phyloP scores from a whole-genome alignment of 2,329 filamentous ascomycete species.

The Xylariaceae sp. region DNA sequence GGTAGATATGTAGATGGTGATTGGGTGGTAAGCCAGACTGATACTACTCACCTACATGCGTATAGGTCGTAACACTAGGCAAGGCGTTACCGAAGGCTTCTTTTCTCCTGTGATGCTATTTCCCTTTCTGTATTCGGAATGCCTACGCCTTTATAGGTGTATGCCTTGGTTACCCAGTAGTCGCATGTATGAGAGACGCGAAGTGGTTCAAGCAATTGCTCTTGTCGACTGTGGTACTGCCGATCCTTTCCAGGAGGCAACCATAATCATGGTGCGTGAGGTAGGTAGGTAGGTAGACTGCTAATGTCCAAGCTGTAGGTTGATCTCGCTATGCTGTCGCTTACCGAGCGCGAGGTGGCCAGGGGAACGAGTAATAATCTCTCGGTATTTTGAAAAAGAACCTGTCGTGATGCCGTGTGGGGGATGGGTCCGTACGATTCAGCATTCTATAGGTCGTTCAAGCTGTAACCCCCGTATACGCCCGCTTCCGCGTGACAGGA shows the following conservation, averaged over 20 bases:
- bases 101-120: not conserved
- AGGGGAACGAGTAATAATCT: not conserved
- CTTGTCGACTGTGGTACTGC: not conserved
- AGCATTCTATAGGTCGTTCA: not conserved
- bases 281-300: not conserved
- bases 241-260: not conserved
- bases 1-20: not conserved
- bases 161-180: not conserved
- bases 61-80: not conserved
- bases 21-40: not conserved
- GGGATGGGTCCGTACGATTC: not conserved
- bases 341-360: not conserved
- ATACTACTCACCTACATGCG: not conserved
- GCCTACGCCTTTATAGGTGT: not conserved
- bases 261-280: not conserved
- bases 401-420: not conserved
- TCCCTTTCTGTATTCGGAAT: not conserved
- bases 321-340: not conserved
- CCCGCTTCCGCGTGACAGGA: constrained; percentile 1
- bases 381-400: not conserved
- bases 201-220: not conserved
- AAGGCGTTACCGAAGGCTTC: not conserved
- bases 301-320: not conserved
- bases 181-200: not conserved
- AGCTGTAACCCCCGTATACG: not conserved